Base-by-base conservation (phyloP, 148 eudicot species). In the Polygonum aviculare region DNA sequence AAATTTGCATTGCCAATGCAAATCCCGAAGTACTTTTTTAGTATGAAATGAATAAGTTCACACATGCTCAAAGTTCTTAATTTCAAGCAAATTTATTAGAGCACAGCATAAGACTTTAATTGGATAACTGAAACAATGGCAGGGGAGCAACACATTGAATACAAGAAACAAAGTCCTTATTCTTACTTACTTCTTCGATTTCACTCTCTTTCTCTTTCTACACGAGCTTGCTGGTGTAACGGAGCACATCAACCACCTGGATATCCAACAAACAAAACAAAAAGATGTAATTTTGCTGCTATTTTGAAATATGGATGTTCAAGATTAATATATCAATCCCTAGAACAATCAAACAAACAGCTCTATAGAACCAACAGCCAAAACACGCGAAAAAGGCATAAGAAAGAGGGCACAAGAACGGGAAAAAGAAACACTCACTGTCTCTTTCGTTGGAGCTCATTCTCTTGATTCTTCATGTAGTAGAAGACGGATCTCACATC, bases 211-310 rank as follows among this genome's bases (percentile, higher is more conserved):
- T 15, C 7, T 21, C 75, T 72, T 72, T 15, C 7, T 21, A 21
- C 38, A 26, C 19, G 75, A 44, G 51, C 51, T 35, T 19, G 33
- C 7, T 70, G 21, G 47, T 38, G n/a, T 12, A 70, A 49, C 2
- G 15, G 3, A 72, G 54, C 52, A 14, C 75, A 72, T 72, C 54
- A 72, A 44, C 75, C 75, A 72, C 75, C 75, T 72, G 35, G 15
- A 72, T 48, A 44, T 5, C n/a, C n/a, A 72, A 15, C 39, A 15
- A 38, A 54, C n/a, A 54, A 54, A 4, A 6, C 7, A 44, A 44
- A 44, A 44, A 44, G 7, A 63, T 22, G 26, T 63, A 14, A 63
- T 22, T 2, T 63, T 63, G 33, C 33, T 63, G 36, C 26, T 44
- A 44, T 44, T 6, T 44, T 44, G 47, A 44, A 44, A 44, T 26